Conservation (phyloP, 306 rosid species). For the Lablab purpureus region DNA sequence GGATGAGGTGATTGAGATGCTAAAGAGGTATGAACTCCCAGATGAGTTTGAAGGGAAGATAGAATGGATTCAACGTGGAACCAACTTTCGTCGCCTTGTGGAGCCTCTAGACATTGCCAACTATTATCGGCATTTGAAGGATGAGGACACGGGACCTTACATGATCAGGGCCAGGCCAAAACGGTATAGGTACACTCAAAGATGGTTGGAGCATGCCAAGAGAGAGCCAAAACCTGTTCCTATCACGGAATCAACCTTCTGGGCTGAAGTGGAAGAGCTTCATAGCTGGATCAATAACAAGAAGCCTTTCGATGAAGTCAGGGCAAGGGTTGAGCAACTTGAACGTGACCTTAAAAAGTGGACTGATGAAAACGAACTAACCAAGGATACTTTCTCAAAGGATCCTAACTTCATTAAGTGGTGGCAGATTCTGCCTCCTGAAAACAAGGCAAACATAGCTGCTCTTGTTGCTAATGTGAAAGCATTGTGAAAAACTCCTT, state of each 20-base stretch:
- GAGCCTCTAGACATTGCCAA: conserved; percentile 91
- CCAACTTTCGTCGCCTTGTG: conserved; percentile 61
- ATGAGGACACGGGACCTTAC: conserved; percentile 73
- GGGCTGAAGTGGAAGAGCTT: conserved; percentile 87
- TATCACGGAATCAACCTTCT: conserved; percentile 64
- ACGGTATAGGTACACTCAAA: conserved; percentile 65
- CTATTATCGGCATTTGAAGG: conserved; percentile 72
- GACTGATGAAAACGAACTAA: conserved; percentile 19
- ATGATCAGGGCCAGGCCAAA: conserved; percentile 64
- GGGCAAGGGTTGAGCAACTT: conserved; percentile 35
- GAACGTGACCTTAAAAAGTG: conserved; percentile 52
- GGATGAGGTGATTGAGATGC: conserved; percentile 79
- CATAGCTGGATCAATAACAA: conserved; percentile 29
- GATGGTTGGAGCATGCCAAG: conserved; percentile 67
- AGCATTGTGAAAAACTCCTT: neutral
- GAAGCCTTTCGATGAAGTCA: conserved; percentile 1
- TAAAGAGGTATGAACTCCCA: conserved; percentile 71
- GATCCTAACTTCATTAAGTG: conserved; percentile 58
- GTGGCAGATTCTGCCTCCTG: conserved; percentile 58
- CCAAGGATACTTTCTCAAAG: conserved; percentile 53
- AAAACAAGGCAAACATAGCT: conserved; percentile 42
- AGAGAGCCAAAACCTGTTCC: neutral
- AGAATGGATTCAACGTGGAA: conserved; percentile 64
- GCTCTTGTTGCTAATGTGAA: conserved; percentile 1
- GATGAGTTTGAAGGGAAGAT: conserved; percentile 68